Evolutionary conservation across 2,329 filamentous ascomycete genomes (phyloP).

Genomic region (Fonsecaea erecta): DNA sequence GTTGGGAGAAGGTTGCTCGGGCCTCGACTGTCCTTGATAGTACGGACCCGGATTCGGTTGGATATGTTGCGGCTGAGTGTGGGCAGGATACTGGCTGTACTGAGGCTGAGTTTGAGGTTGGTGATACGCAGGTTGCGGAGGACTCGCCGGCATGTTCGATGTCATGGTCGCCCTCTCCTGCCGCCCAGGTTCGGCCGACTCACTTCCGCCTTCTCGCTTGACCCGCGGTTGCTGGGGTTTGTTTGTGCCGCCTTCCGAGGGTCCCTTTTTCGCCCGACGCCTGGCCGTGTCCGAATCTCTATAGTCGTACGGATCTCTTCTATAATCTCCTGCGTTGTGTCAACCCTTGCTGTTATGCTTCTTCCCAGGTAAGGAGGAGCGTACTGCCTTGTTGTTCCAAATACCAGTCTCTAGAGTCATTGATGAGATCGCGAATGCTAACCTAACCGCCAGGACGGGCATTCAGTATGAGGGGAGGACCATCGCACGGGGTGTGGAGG

Average conservation of each 20-base stretch:
- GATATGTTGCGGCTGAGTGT: slow-evolving; percentile 17
- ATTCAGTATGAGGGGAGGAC: background rate
- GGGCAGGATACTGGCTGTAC: slow-evolving; percentile 6
- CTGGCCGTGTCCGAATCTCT: slow-evolving; percentile 32
- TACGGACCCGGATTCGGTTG: slow-evolving; percentile 12
- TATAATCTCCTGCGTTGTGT: slow-evolving; percentile 28
- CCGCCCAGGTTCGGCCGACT: slow-evolving; percentile 15
- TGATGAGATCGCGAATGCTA: slow-evolving; percentile 32
- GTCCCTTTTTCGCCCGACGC: slow-evolving; percentile 27
- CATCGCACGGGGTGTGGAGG: background rate
- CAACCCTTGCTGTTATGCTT: slow-evolving; percentile 11
- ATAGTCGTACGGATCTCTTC: slow-evolving; percentile 31
- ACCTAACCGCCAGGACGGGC: slow-evolving; percentile 19
- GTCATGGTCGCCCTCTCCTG: slow-evolving; percentile 16
- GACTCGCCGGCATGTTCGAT: background rate
- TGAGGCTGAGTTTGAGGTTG: slow-evolving; percentile 15
- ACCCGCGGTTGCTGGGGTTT: slow-evolving; percentile 21
- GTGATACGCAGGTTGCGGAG: slow-evolving; percentile 13
- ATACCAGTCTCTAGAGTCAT: slow-evolving; percentile 35
- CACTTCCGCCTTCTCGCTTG: slow-evolving; percentile 14
- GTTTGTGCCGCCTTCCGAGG: slow-evolving; percentile 26
- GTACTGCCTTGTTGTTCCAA: slow-evolving; percentile 31
- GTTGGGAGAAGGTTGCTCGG: slow-evolving; percentile 13
- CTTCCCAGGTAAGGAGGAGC: background rate
- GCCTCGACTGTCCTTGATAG: slow-evolving; percentile 7